Conservation (phyloP, 2,329 filamentous ascomycete genomes). For the Monascus ruber region DNA sequence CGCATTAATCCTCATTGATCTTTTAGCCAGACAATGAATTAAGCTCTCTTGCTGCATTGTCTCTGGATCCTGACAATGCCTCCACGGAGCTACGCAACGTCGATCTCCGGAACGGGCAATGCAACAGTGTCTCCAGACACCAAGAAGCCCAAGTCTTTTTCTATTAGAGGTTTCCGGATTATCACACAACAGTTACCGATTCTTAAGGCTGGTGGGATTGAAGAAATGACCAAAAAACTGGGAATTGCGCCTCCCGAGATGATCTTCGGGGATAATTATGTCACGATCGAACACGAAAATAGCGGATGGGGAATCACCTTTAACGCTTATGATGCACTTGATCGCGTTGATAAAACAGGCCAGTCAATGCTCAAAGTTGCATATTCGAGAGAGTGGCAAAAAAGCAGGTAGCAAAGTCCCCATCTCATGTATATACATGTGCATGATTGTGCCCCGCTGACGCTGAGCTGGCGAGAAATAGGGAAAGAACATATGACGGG, state of each 20-base stretch:
- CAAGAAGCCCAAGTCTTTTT: constrained; percentile 44
- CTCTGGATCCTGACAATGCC: constrained; percentile 6
- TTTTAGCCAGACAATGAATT: not conserved
- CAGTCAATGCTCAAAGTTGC: constrained; percentile 84
- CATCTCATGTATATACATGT: not conserved
- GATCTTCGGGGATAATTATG: constrained; percentile 95
- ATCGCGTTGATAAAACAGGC: constrained; percentile 88
- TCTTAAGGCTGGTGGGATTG: constrained; percentile 81
- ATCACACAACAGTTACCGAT: constrained; percentile 85
- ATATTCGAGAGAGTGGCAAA: constrained; percentile 81
- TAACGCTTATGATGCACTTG: constrained; percentile 75
- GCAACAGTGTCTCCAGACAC: constrained; percentile 43
- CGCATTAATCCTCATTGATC: too few species aligned
- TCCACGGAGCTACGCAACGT: constrained; percentile 3
- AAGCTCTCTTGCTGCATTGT: not conserved
- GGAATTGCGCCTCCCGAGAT: constrained; percentile 90
- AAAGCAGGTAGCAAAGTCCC: constrained; percentile 42
- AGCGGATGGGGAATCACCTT: constrained; percentile 73
- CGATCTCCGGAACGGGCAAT: constrained; percentile 19
- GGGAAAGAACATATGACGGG: constrained; percentile 67
- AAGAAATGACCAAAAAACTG: constrained; percentile 65
- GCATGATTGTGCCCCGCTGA: not conserved
- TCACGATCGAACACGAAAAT: constrained; percentile 60
- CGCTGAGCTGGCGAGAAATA: constrained; percentile 20
- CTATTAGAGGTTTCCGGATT: constrained; percentile 60